Percentiles rank a stretch among this genome's conserved stretches.
Conservation (phyloP, 805 yeast genomes). For the Starmera amethionina region DNA sequence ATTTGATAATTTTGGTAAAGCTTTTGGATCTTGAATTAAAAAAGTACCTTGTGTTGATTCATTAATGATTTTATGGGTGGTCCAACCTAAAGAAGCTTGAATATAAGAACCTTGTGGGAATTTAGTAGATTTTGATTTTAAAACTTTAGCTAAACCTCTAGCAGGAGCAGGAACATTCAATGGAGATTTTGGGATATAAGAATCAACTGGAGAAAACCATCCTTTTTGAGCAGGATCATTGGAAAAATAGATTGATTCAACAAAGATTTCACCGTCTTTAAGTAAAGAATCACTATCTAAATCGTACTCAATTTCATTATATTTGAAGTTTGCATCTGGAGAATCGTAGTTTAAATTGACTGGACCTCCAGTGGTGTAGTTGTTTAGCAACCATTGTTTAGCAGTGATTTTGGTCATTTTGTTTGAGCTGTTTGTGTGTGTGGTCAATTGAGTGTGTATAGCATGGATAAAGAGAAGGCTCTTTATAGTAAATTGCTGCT, state of each 20-base stretch:
- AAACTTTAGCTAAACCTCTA: slow-evolving; percentile 40
- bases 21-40: slow-evolving; percentile 8
- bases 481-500: no score
- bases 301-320: slow-evolving; percentile 12
- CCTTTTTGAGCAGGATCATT: slow-evolving; percentile 57
- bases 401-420: slow-evolving; percentile 11
- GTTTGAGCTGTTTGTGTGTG: background rate
- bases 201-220: slow-evolving; percentile 33
- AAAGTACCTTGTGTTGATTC: slow-evolving; percentile 2
- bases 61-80: slow-evolving; percentile 31
- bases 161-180: slow-evolving; percentile 35
- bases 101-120: slow-evolving; percentile 36
- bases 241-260: slow-evolving; percentile 38
- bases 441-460: no score
- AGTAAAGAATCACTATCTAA: slow-evolving; percentile 14
- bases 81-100: slow-evolving; percentile 33
- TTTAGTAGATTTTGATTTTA: slow-evolving; percentile 33
- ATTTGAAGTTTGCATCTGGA: slow-evolving; percentile 22
- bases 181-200: slow-evolving; percentile 24
- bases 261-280: slow-evolving; percentile 30
- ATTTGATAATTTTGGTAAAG: slow-evolving; percentile 24
- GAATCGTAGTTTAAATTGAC: slow-evolving; percentile 16
- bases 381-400: slow-evolving; percentile 22
- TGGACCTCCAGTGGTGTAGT: slow-evolving; percentile 16
- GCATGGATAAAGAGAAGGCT: no score